Evolutionary conservation across 2,329 filamentous ascomycete genomes (phyloP), one percentile per base, ranked within the genome.

Genomic region (Cordyceps fumosorosea): DNA sequence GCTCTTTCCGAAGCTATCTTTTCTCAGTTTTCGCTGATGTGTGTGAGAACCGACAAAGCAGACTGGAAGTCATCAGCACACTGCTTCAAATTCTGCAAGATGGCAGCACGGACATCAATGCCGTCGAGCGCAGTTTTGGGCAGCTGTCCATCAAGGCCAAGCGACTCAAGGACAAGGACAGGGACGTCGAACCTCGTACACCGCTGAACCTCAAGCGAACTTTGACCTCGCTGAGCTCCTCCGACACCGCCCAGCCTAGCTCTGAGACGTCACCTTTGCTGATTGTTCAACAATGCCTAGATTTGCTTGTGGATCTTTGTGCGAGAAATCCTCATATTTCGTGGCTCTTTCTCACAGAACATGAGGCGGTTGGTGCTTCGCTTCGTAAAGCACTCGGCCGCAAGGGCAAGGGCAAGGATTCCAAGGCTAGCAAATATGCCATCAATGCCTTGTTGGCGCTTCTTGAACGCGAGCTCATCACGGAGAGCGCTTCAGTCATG

Each of bases 401-500:
- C 66, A 98, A 97, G 77, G 91, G 91, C 69, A 98, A 98, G 74
- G 84, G 80, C 58, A 95, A 93, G 75, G 93, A 96, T 66, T 85
- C 80, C 67, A 96, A 89, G 74, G 87, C 90, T 32, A 87, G 88
- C 67, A 95, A 91, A 72, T 99, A 89, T 72, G 92, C 96, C 11
- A 84, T 99, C 72, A 99, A 99, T 73, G 92, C 93, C 16, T 79
- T 99, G 34, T 81, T 99, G 53, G 88, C 87, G 64, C 82, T 99
- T 5, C 82, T 99, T 24, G 95, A 98, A 72, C 89, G 95, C n/a
- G 90, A 92, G 66, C 81, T 98, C 64, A 93, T 99, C 66, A 96
- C 96, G 77, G 95, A 99, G 76, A 99, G 92, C 75, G 93, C 93
- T n/a, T 83, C 88, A 7, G 93, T 96, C 62, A 98, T 99, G 93